Conservation (phyloP, 305 asterid species). For the Fraxinus floribunda region DNA sequence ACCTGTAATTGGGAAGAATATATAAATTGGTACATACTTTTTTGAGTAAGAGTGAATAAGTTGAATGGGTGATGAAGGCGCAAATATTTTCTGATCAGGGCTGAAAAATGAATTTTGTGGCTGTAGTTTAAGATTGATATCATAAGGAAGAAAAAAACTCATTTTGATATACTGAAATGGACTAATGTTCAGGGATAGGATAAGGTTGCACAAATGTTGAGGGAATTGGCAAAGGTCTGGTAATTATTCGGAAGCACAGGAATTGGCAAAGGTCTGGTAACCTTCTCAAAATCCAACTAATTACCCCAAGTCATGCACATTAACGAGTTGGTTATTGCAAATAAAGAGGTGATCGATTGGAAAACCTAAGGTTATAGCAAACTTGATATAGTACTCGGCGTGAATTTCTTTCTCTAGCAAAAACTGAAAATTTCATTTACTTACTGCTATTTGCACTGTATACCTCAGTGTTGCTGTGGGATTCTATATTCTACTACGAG, state of each 20-base stretch:
- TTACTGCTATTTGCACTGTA: conserved; percentile 17
- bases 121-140: not conserved
- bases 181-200: not conserved
- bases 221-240: not conserved
- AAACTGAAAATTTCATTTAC: not conserved
- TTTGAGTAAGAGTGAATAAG: not conserved
- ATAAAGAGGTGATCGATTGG: not conserved
- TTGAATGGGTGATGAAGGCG: not conserved
- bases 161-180: not conserved
- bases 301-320: not conserved
- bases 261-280: not conserved
- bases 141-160: not conserved
- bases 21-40: too few relatives aligned
- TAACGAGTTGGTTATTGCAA: not conserved
- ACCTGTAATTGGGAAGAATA: too few relatives aligned
- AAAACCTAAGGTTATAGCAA: not conserved
- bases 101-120: not conserved
- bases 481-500: conserved; percentile 84
- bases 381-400: not conserved
- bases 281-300: not conserved
- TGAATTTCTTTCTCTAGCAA: not conserved
- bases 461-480: conserved; percentile 72
- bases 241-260: not conserved
- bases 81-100: not conserved
- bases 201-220: not conserved